A percentile compares a stretch with the other conserved stretches of the same genome.
Evolutionary conservation across 2,329 filamentous ascomycete species (phyloP).

Genomic region (Aspergillus sojae): DNA sequence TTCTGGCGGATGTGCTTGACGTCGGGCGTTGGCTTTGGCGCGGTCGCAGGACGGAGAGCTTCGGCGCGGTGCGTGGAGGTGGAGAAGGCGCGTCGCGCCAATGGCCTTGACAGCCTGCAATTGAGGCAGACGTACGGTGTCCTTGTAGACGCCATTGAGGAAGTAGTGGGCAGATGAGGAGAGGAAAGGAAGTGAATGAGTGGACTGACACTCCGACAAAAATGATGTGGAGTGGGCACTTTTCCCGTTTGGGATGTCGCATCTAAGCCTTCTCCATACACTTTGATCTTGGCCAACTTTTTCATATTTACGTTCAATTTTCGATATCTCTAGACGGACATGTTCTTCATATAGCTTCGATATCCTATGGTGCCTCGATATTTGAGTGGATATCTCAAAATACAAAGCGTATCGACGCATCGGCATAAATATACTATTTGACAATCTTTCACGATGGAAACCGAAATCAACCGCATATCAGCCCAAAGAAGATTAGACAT

Average conservation of each 20-base stretch:
- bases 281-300: background rate
- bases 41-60: slow-evolving; percentile 63
- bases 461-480: background rate
- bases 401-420: background rate
- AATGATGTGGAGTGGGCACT: slow-evolving; percentile 16
- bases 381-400: no score
- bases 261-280: background rate
- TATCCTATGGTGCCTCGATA: background rate
- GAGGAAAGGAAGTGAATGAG: slow-evolving; percentile 3
- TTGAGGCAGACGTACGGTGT: slow-evolving; percentile 38
- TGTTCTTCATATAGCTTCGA: background rate
- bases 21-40: slow-evolving; percentile 78
- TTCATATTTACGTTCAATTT: background rate
- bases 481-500: background rate
- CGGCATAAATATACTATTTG: background rate
- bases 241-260: slow-evolving; percentile 14
- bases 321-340: background rate
- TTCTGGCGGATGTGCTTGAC: slow-evolving; percentile 89
- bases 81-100: slow-evolving; percentile 17
- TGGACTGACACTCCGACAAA: background rate
- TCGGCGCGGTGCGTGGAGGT: slow-evolving; percentile 26
- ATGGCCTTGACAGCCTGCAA: slow-evolving; percentile 30
- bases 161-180: background rate
- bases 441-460: background rate
- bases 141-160: slow-evolving; percentile 27